Evolutionary conservation across 2,329 filamentous ascomycete genomes (phyloP), one percentile per base, ranked within the genome.

Genomic region (Onygenales sp.): DNA sequence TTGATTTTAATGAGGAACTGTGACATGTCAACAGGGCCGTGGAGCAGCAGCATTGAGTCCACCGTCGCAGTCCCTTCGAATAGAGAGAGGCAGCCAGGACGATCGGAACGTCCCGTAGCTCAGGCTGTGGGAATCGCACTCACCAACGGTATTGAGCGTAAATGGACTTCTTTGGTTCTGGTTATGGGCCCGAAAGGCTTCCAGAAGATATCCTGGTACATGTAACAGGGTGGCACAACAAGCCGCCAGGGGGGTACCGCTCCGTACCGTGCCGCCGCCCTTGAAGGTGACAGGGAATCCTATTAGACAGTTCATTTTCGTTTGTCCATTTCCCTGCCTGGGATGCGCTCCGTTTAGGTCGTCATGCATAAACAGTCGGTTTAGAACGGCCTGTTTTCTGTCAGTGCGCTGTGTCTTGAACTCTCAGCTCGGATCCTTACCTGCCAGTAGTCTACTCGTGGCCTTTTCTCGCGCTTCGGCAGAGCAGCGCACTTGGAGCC

Each of bases 281-380:
- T 27, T 27, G 21, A 27, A 27, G 21, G 21, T 27, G 3, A 2
- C 21, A 27, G 21, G 21, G 21, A 31, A 17, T 31, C 10, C 3
- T 45, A 11, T 11, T 31, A 43, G 42, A 41, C 41, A 39, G 41
- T n/a, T 27, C 50, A 45, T 45, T 52, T 9, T 42, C 38, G 10
- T 44, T 11, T 3, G 3, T 14, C 27, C 31, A 31, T 21, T 43
- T 17, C 33, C 32, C 49, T 51, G 21, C 21, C 5, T 27, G 21
- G 21, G 21, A 27, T 27, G 5, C 5, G 21, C 21, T 27, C 21
- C 21, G 21, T 21, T 51, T 51, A 51, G 49, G 49, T 51, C 39
- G 38, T 17, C 49, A 43, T 51, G 49, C 49, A 51, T 51, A 51
- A 43, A 35, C 35, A 27, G 46, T 13, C 36, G 27, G 17, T 27